Percentiles rank a stretch among this genome's conserved stretches.
These are phyloP conservation scores for Ophiostoma australiae DNA, from an alignment of 2,329 filamentous ascomycete species.

Conservation along the genomic window DNA sequence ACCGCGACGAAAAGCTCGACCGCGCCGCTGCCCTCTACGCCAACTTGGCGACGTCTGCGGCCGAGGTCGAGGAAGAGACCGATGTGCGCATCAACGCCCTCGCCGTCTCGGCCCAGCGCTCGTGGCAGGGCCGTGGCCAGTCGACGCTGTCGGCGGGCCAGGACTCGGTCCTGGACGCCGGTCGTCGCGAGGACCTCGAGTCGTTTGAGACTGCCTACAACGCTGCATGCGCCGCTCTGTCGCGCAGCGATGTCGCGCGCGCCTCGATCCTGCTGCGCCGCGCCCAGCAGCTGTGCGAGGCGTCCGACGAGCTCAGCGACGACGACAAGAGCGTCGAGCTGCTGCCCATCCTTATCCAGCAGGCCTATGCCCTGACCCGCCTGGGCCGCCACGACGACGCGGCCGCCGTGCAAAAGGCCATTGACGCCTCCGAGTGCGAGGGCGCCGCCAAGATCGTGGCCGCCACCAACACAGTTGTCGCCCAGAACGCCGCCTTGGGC, in stretches of 20 bases:
- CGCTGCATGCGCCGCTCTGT: constrained; percentile 67
- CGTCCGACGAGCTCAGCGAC: constrained; percentile 65
- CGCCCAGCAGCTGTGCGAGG: constrained; percentile 66
- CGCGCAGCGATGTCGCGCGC: constrained; percentile 59
- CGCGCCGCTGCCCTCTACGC: constrained; percentile 61
- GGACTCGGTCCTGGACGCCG: constrained; percentile 48
- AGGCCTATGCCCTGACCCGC: constrained; percentile 65
- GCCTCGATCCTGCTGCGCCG: constrained; percentile 64
- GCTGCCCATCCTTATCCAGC: constrained; percentile 70
- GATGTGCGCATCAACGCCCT: constrained; percentile 73
- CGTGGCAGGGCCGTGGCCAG: constrained; percentile 59
- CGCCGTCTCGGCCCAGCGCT: constrained; percentile 66
- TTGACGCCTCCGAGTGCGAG: constrained; percentile 62
- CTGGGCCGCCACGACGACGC: constrained; percentile 64
- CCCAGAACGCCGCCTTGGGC: constrained; percentile 31
- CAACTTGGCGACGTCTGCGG: constrained; percentile 44
- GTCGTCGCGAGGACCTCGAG: constrained; percentile 58
- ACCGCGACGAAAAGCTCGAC: constrained; percentile 68
- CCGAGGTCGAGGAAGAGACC: constrained; percentile 57
- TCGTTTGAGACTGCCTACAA: constrained; percentile 82
- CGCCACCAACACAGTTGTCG: constrained; percentile 55
- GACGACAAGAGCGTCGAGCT: constrained; percentile 72
- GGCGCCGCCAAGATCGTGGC: constrained; percentile 61
- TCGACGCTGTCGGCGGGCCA: constrained; percentile 49
- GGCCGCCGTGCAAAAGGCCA: constrained; percentile 54